Conservation (phyloP, 2,329 filamentous ascomycete species). For the Knufia fluminis region DNA sequence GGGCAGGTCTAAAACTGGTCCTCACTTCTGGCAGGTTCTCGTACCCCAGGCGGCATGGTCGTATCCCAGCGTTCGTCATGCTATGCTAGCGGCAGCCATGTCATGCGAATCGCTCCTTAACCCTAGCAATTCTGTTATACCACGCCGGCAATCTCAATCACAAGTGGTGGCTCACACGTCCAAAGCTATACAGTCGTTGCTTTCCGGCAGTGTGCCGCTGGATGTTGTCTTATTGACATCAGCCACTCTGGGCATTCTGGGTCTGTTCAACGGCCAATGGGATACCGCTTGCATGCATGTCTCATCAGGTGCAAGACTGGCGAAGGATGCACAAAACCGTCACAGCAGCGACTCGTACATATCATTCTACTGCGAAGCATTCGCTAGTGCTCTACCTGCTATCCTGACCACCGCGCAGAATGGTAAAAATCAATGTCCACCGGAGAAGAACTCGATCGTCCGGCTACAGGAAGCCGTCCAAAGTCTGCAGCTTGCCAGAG, state of each 20-base stretch:
- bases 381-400: conserved; percentile 4
- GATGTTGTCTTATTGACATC: conserved; percentile 13
- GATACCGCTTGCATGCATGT: conserved; percentile 10
- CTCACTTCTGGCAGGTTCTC: conserved; percentile 11
- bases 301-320: conserved; percentile 2
- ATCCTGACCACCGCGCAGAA: not conserved
- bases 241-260: conserved; percentile 11
- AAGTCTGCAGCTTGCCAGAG: not conserved
- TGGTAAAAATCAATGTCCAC: not conserved
- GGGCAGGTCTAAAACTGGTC: not conserved
- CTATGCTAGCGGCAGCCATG: conserved; percentile 14
- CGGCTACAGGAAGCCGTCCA: conserved; percentile 4
- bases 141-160: conserved; percentile 4
- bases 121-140: not conserved
- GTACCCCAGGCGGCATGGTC: conserved; percentile 15
- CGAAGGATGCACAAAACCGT: not conserved
- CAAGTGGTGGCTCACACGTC: conserved; percentile 4
- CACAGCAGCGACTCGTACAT: not conserved
- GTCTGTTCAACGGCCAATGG: conserved; percentile 10
- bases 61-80: conserved; percentile 12
- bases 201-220: conserved; percentile 7
- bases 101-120: conserved; percentile 11
- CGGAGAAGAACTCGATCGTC: conserved; percentile 4
- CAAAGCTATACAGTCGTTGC: conserved; percentile 11
- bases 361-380: conserved; percentile 9